phyloP scores from a whole-genome alignment of 225 moss, liverwort and hornwort species.

The Asterella californica region DNA sequence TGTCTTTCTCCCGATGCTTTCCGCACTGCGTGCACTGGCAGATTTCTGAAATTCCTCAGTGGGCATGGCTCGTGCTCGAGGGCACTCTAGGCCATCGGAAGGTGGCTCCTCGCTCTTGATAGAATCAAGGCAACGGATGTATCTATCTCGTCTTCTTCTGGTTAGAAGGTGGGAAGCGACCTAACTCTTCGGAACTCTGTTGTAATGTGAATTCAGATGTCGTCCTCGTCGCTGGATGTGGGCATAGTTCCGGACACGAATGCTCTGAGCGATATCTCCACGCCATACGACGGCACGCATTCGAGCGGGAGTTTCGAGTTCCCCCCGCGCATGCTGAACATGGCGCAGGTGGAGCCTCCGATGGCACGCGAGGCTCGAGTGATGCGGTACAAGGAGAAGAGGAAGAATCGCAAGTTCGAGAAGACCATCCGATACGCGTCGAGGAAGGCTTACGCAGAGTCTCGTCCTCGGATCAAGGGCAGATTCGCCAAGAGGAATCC shows the following conservation, averaged over 20 bases:
- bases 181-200: neutral
- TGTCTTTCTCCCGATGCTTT: neutral
- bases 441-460: slow-evolving; percentile 88
- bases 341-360: slow-evolving; percentile 46
- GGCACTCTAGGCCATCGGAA: too few species aligned
- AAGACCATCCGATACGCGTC: slow-evolving; percentile 93
- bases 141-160: neutral
- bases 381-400: slow-evolving; percentile 94
- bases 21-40: neutral
- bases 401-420: slow-evolving; percentile 92
- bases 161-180: too few species aligned
- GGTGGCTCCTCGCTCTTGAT: too few species aligned
- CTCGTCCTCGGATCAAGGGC: slow-evolving; percentile 90
- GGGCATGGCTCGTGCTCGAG: too few species aligned
- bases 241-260: slow-evolving; percentile 85
- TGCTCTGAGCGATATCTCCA: slow-evolving; percentile 66
- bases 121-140: neutral
- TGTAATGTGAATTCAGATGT: slow-evolving; percentile 47
- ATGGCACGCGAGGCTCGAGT: slow-evolving; percentile 87
- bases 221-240: slow-evolving; percentile 80
- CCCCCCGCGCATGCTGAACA: slow-evolving; percentile 47
- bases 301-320: slow-evolving; percentile 56
- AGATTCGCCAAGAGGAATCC: slow-evolving; percentile 83
- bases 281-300: slow-evolving; percentile 43
- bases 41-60: too few species aligned